Evolutionary conservation across 257 asterid genomes (phyloP).

Genomic region (Lycium barbarum): DNA sequence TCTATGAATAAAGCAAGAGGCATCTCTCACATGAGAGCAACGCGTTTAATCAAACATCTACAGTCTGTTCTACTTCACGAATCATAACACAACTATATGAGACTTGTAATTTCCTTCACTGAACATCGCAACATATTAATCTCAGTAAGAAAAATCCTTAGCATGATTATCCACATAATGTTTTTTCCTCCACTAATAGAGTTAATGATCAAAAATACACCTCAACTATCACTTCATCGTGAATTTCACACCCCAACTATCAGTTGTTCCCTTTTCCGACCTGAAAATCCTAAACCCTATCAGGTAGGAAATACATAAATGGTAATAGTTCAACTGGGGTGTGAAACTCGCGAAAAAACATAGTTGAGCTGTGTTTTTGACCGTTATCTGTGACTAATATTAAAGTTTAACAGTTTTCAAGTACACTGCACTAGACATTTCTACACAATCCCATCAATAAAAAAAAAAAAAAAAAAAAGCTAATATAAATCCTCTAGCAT

Average conservation of each 20-base stretch:
- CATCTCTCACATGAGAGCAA: not conserved
- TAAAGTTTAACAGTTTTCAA: not conserved
- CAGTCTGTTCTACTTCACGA: not conserved
- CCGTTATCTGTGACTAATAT: not conserved
- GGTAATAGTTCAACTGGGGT: too few species aligned
- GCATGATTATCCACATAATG: not conserved
- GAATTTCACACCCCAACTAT: too few species aligned
- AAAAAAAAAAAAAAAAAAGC: not conserved
- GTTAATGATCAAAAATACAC: too few species aligned
- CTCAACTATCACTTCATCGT: too few species aligned
- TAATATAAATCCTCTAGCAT: constrained; percentile 8
- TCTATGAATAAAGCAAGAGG: not conserved
- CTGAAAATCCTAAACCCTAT: too few species aligned
- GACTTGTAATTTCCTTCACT: not conserved
- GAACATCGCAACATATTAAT: not conserved
- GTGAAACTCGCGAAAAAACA: too few species aligned
- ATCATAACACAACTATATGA: not conserved
- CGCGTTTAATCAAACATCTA: not conserved
- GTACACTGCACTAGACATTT: constrained; percentile 18
- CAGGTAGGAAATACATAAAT: too few species aligned
- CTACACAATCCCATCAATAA: not conserved
- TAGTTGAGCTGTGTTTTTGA: too few species aligned
- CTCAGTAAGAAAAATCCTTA: not conserved
- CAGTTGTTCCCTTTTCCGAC: too few species aligned
- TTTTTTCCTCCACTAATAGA: too few species aligned